Base-by-base conservation (phyloP, 768 basidiomycete species). In the Boletales sp. region DNA sequence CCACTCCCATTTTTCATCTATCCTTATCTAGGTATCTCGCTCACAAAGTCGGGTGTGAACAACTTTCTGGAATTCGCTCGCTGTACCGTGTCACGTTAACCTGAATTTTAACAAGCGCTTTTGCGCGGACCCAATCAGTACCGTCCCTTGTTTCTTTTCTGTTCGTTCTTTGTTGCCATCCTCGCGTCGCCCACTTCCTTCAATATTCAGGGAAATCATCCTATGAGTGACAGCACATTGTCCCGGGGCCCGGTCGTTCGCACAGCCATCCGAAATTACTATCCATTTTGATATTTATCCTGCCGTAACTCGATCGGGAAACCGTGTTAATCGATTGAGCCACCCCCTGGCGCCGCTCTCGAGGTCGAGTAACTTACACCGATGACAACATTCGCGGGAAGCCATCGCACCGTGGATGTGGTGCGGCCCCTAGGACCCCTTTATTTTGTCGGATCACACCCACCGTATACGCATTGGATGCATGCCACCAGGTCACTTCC, bases 1-100 rank as follows among this genome's bases (percentile, higher is more conserved):
- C 33, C 49, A 33, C 43, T 48, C 46, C 37, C 25, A 17, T 18
- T 45, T 55, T 61, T 61, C 57, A 63, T 61, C n/a, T 61, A 60
- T 41, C 60, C 60, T 28, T 39, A 51, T 54, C 52, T 57, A 13
- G 54, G 61, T 34, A 34, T 34, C 34, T 15, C 12, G 44, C 38
- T 44, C 48, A 17, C 49, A 39, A 46, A 47, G 42, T 18, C 9
- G 38, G 51, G 52, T 55, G 53, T 56, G 57, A 62, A 52, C 37
- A 28, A 28, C 25, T 28, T 28, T 28, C 25, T 28, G 25, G 25
- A 28, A 28, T 28, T 28, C 25, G 25, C 25, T 28, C 25, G 25
- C 25, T 28, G 25, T 28, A 28, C 25, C 25, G 25, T 28, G 25
- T 28, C 25, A 34, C 34, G 34, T 34, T 15, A 34, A 15, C 34